Evolutionary conservation across 1,139 yeast genomes (phyloP).

Genomic region (Pichia sp.): DNA sequence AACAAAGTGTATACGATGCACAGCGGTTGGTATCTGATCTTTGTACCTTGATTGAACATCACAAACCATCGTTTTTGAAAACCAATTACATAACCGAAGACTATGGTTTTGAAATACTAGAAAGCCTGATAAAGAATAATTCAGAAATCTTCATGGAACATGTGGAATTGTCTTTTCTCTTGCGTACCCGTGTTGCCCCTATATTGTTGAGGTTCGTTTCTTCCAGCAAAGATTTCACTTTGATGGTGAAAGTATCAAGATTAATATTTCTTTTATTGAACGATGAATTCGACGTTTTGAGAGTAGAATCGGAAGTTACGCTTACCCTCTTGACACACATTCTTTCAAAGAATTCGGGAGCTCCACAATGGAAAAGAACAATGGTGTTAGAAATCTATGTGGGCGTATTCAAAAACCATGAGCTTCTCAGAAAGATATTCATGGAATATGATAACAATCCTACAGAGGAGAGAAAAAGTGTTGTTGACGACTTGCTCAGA

Average conservation of each 20-base stretch:
- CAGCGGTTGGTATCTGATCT: conserved; percentile 65
- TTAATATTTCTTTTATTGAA: conserved; percentile 58
- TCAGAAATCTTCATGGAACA: conserved; percentile 49
- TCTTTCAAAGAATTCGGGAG: conserved; percentile 44
- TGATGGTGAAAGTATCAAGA: conserved; percentile 69
- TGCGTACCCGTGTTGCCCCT: conserved; percentile 70
- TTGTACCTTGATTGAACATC: conserved; percentile 61
- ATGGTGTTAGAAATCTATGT: conserved; percentile 69
- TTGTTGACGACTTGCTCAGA: conserved; percentile 53
- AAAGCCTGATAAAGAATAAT: conserved; percentile 59
- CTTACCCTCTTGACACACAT: conserved; percentile 69
- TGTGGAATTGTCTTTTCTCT: conserved; percentile 57
- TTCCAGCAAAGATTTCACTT: conserved; percentile 57
- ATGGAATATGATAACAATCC: conserved; percentile 55
- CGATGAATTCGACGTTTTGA: conserved; percentile 56
- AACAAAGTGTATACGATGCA: conserved; percentile 62
- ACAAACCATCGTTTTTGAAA: conserved; percentile 48
- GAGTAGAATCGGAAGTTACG: conserved; percentile 76
- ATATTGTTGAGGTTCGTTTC: conserved; percentile 64
- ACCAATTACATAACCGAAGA: conserved; percentile 56
- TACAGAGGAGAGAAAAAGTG: conserved; percentile 52
- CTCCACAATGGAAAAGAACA: conserved; percentile 66
- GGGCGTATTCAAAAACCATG: conserved; percentile 54
- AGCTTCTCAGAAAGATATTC: conserved; percentile 49
- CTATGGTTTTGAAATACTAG: conserved; percentile 76